Evolutionary conservation across 1,284 basidiomycete species (phyloP).

Genomic region (Paramarasmius palmivorus): DNA sequence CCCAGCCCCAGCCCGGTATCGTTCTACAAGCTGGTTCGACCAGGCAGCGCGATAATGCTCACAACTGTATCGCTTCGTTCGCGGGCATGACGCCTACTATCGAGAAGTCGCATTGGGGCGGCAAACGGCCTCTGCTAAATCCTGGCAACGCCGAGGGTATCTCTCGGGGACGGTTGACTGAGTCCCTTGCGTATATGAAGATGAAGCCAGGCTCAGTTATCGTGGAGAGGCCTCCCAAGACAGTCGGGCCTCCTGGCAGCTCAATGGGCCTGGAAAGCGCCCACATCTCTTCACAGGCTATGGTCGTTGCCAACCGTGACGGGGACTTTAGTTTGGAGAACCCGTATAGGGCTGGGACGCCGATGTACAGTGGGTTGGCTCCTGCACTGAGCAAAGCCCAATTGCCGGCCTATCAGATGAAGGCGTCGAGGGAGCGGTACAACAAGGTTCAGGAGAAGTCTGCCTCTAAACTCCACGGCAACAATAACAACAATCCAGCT

Average conservation of each 20-base stretch:
- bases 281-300: slow-evolving; percentile 27
- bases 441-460: background rate
- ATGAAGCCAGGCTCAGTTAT: slow-evolving; percentile 23
- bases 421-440: background rate
- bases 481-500: no score
- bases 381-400: background rate
- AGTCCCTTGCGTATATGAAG: slow-evolving; percentile 20
- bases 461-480: no score
- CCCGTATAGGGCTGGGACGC: slow-evolving; percentile 13
- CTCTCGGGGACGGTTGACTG: slow-evolving; percentile 7
- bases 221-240: slow-evolving; percentile 30
- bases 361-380: slow-evolving; percentile 12
- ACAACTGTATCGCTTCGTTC: slow-evolving; percentile 32
- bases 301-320: slow-evolving; percentile 5
- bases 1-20: slow-evolving; percentile 58
- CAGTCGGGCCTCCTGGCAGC: slow-evolving; percentile 32
- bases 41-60: slow-evolving; percentile 3
- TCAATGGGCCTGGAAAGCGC: slow-evolving; percentile 36
- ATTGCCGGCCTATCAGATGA: no score
- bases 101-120: slow-evolving; percentile 8
- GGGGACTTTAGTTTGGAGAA: slow-evolving; percentile 7
- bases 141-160: slow-evolving; percentile 26
- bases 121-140: slow-evolving; percentile 24
- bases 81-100: slow-evolving; percentile 36
- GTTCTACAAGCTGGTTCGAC: slow-evolving; percentile 37